Conservation (phyloP, 306 rosid genomes). For the Ziziphus jujuba region DNA sequence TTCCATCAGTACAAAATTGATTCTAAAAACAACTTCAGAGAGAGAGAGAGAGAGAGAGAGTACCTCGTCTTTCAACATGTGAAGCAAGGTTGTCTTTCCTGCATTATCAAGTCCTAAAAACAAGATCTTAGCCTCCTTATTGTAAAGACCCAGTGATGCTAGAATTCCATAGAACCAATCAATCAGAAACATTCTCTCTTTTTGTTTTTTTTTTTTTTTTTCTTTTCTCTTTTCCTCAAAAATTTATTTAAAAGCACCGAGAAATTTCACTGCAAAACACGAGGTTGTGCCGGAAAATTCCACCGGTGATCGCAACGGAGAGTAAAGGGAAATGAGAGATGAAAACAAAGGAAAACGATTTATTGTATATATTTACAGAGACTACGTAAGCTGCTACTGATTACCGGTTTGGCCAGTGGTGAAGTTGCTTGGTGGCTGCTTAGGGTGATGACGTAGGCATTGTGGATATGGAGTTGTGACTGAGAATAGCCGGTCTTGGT, state of each 20-base stretch:
- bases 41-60: background rate
- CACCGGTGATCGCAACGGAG: conserved; percentile 11
- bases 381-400: conserved; percentile 1
- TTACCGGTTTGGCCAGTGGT: conserved; percentile 41
- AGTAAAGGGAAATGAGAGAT: background rate
- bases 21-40: background rate
- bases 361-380: background rate
- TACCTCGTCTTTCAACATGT: conserved; percentile 89
- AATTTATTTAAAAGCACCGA: conserved; percentile 8
- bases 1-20: background rate
- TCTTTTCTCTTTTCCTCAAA: background rate
- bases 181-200: conserved; percentile 52
- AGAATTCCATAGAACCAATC: conserved; percentile 87
- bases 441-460: background rate
- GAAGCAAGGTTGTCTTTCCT: conserved; percentile 88
- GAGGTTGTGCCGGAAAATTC: conserved; percentile 10
- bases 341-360: background rate
- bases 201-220: background rate
- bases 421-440: background rate
- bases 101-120: conserved; percentile 86
- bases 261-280: background rate
- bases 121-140: conserved; percentile 84
- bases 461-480: conserved; percentile 4
- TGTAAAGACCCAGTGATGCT: conserved; percentile 75
- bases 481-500: conserved; percentile 30